phyloP scores from a whole-genome alignment of 176 grass and related monocot species.

The Musa itinerans region DNA sequence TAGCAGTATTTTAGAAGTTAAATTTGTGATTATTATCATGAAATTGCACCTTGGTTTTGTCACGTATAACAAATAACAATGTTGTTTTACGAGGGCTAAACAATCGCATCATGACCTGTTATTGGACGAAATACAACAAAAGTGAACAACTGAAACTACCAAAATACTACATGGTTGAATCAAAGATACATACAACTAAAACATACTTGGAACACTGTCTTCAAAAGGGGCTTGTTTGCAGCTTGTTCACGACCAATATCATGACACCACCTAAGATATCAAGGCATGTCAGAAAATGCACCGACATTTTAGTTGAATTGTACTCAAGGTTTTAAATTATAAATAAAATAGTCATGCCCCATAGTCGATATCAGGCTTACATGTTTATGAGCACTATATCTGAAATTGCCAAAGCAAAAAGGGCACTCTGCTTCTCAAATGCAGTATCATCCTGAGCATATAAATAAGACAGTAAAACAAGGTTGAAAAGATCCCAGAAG shows the following conservation, averaged over 20 bases:
- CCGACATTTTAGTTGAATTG: slow-evolving; percentile 6
- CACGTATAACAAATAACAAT: slow-evolving; percentile 92
- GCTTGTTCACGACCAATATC: slow-evolving; percentile 97
- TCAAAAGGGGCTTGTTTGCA: slow-evolving; percentile 93
- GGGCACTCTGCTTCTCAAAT: slow-evolving; percentile 36
- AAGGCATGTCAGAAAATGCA: slow-evolving; percentile 23
- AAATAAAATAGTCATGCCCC: not conserved
- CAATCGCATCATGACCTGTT: slow-evolving; percentile 97
- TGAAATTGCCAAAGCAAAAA: slow-evolving; percentile 73
- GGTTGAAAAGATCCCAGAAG: too few species aligned
- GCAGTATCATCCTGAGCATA: slow-evolving; percentile 79
- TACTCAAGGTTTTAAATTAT: not conserved
- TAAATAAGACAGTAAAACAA: slow-evolving; percentile 10
- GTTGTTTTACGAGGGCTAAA: slow-evolving; percentile 97
- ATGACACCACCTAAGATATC: slow-evolving; percentile 70
- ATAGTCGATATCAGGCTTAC: slow-evolving; percentile 38
- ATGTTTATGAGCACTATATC: slow-evolving; percentile 97
- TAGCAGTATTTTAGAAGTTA: not conserved
- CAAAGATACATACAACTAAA: not conserved
- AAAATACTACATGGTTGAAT: not conserved
- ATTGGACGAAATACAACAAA: slow-evolving; percentile 5
- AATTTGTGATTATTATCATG: not conserved
- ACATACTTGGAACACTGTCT: slow-evolving; percentile 87
- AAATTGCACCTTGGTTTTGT: slow-evolving; percentile 74
- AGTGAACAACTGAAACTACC: not conserved